Evolutionary conservation across 768 basidiomycete genomes (phyloP).

Genomic region (Pisolithus tinctorius): DNA sequence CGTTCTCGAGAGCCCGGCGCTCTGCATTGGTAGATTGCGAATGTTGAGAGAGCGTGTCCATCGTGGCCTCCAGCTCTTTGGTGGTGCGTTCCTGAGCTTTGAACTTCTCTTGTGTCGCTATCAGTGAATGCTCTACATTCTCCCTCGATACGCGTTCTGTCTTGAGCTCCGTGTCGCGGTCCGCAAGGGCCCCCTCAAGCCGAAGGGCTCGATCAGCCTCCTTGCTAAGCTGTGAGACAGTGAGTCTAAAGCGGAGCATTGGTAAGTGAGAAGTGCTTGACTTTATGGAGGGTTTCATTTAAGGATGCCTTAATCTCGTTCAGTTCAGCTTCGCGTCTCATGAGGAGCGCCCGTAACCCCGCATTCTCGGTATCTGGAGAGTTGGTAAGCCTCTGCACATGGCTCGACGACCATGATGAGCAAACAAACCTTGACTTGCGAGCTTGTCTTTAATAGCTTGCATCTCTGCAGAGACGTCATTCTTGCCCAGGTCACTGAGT

Average conservation of each 20-base stretch:
- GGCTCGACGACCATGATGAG: not conserved
- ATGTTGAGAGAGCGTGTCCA: slow-evolving; percentile 49
- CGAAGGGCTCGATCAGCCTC: slow-evolving; percentile 51
- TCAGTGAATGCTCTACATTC: slow-evolving; percentile 47
- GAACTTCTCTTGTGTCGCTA: slow-evolving; percentile 41
- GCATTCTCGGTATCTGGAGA: slow-evolving; percentile 30
- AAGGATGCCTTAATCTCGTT: slow-evolving; percentile 26
- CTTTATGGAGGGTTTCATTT: slow-evolving; percentile 34
- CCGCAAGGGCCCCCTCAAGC: slow-evolving; percentile 45
- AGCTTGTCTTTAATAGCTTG: slow-evolving; percentile 30
- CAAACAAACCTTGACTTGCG: slow-evolving; percentile 30
- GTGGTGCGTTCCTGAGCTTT: slow-evolving; percentile 44
- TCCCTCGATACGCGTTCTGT: slow-evolving; percentile 46
- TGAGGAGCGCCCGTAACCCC: slow-evolving; percentile 26
- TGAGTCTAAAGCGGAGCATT: slow-evolving; percentile 4
- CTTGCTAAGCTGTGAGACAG: slow-evolving; percentile 38
- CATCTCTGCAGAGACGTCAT: slow-evolving; percentile 34
- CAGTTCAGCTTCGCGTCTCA: slow-evolving; percentile 33
- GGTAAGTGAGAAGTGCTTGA: slow-evolving; percentile 7
- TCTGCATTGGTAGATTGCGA: slow-evolving; percentile 41
- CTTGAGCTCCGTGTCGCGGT: slow-evolving; percentile 49
- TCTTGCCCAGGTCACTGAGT: slow-evolving; percentile 32
- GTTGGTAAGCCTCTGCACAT: slow-evolving; percentile 3
- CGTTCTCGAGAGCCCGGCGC: slow-evolving; percentile 44
- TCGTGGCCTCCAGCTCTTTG: slow-evolving; percentile 48